Evolutionary conservation across 352 stramenopile genomes (phyloP), one percentile per base, ranked within the genome.

Genomic region (Phytophthora brassicae): DNA sequence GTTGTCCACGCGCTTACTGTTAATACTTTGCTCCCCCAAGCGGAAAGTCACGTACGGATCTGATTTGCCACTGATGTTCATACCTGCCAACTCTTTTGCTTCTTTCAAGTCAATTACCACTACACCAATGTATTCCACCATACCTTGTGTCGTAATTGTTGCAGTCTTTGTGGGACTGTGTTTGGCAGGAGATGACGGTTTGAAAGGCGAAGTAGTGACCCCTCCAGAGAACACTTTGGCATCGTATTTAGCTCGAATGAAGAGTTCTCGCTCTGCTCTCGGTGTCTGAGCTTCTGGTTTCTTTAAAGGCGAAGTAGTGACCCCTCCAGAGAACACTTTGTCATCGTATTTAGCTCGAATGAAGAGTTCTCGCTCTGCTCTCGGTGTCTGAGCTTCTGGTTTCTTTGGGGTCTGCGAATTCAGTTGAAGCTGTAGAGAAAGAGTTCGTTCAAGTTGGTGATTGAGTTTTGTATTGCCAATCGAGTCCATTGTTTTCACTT

Each of bases 101-200:
- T 89, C 81, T 14, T 89, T 52, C 26, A 94, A 66, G 43, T 88
- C 73, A 56, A 94, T 89, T 42, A 84, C 62, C 38, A 94, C 60
- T n/a, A 94, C 81, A 8, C 82, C 84, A 16, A 89, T 70, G 63
- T 90, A 94, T 70, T 94, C 84, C 52, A 94, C 72, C 84, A 94
- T 94, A 17, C 84, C 84, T 35, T 83, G 78, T 7, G 64, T n/a
- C n/a, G n/a, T 57, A 1, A 52, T 63, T 13, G 55, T 42, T n/a
- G 46, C 14, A 19, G 36, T 7, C 28, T 65, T 70, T 0, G 33
- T 56, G n/a, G 56, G 56, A 54, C 56, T 60, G 22, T 44, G 49
- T 26, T 51, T 66, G 13, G 61, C 26, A 43, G 61, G 57, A 11
- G 42, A 46, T 11, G 48, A 33, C 33, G 51, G 26, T n/a, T 64